Base-by-base conservation (phyloP, 371 early-diverging fungal species). In the Mucor racemosus region DNA sequence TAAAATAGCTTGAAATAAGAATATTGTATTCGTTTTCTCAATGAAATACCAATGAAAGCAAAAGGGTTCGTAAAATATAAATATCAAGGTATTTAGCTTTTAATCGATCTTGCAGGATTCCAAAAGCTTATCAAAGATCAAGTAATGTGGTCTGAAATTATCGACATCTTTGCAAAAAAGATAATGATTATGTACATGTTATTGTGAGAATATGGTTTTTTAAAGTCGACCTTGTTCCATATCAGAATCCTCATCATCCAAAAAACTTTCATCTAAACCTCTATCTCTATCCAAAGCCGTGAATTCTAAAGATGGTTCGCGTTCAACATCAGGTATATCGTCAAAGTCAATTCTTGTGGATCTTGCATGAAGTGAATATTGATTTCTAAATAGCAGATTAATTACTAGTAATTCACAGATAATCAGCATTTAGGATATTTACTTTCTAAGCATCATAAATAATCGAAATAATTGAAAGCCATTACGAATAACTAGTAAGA, bases 401-500 rank as follows among this genome's bases (percentile, higher is more conserved):
- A 21, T 41, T 15, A 40, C 1, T 26, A 1, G 35, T 15, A 14
- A 26, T 26, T 41, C 44, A 34, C n/a, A 17, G 1, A 1, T 60
- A 13, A 7, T 13, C 55, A 38, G 26, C 5, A 38, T 11, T 38
- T 38, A 33, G 21, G 1, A 55, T 14, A 41, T 77, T 71, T 85
- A 88, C 90, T 88, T 91, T 66, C 85, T 73, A n/a, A 91, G 72
- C 87, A 93, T 89, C 74, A 83, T 79, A 35, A 85, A 85, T 9
- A 93, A 73, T 21, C 94, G 78, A 65, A 86, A 78, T 40, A 90
- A 80, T 66, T 92, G 91, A 26, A 91, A 81, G 8, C 79, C 83
- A 72, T 93, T 93, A 65, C 94, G 83, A 36, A 90, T 81, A 17
- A 92, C 82, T 35, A 93, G 72, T 21, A 93, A 71, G 14, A 91